Percentiles rank a stretch among this genome's conserved stretches.
Conservation (phyloP, 306 rosid species). For the peach (Prunus persica) region DNA sequence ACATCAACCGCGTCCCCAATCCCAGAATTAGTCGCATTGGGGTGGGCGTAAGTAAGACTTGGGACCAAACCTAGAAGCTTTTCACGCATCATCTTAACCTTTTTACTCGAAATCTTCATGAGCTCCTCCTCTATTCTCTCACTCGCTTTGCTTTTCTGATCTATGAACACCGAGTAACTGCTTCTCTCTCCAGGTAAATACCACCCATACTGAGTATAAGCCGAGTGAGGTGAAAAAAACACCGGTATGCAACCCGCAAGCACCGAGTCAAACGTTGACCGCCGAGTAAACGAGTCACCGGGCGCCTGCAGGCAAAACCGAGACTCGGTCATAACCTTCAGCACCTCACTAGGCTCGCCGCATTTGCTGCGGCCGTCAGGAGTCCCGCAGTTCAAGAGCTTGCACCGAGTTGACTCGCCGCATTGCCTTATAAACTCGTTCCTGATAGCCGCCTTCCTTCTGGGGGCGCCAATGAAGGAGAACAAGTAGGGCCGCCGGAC, state of each 20-base stretch:
- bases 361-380: background rate
- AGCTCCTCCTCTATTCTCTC: constrained; percentile 6
- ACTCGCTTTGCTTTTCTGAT: background rate
- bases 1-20: constrained; percentile 2
- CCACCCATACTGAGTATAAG: constrained; percentile 10
- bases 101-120: constrained; percentile 1
- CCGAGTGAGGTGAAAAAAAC: background rate
- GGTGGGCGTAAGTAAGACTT: constrained; percentile 1
- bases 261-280: constrained; percentile 11
- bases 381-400: background rate
- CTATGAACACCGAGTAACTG: background rate
- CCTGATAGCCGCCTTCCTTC: background rate
- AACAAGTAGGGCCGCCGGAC: background rate
- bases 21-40: background rate
- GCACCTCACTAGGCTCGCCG: background rate
- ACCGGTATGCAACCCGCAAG: constrained; percentile 13
- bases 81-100: background rate
- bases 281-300: constrained; percentile 1
- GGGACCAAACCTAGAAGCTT: constrained; percentile 1
- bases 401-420: background rate
- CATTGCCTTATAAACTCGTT: constrained; percentile 3
- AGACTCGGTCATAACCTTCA: background rate
- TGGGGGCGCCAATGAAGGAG: constrained; percentile 1
- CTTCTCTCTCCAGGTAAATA: background rate
- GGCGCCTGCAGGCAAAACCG: constrained; percentile 4